Evolutionary conservation across 306 rosid species (phyloP).

Genomic region (Casuarina glauca): DNA sequence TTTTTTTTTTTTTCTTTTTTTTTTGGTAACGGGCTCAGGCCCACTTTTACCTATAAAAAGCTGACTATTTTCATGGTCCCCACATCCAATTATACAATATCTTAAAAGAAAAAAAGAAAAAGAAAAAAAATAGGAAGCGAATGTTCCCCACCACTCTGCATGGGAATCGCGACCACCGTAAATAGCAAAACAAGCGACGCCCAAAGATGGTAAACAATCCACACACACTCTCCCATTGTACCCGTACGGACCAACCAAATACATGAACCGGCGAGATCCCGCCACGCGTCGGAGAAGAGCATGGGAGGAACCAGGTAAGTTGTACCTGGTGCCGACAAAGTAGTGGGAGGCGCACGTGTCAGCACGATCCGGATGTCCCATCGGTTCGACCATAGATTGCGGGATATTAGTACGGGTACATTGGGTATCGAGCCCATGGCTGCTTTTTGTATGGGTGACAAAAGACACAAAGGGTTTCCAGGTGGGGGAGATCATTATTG

Average conservation of each 20-base stretch:
- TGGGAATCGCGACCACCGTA: conserved; percentile 14
- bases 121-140: neutral
- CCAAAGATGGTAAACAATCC: conserved; percentile 37
- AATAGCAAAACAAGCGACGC: conserved; percentile 29
- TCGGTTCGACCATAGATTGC: conserved; percentile 52
- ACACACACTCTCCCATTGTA: neutral
- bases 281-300: conserved; percentile 12
- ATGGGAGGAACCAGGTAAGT: neutral
- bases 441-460: neutral
- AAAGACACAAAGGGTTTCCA: neutral
- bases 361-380: conserved; percentile 19
- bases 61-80: too few relatives aligned
- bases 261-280: neutral
- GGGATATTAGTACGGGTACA: conserved; percentile 52
- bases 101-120: neutral
- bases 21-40: too few relatives aligned
- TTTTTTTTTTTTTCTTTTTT: too few relatives aligned
- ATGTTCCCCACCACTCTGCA: conserved; percentile 4
- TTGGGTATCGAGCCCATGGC: conserved; percentile 23
- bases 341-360: conserved; percentile 54
- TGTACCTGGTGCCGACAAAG: conserved; percentile 47
- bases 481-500: neutral
- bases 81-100: too few relatives aligned
- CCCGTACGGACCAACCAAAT: conserved; percentile 23
- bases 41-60: too few relatives aligned